Evolutionary conservation across 352 stramenopile species (phyloP).

Genomic region (Thalassiosira ordinaria): DNA sequence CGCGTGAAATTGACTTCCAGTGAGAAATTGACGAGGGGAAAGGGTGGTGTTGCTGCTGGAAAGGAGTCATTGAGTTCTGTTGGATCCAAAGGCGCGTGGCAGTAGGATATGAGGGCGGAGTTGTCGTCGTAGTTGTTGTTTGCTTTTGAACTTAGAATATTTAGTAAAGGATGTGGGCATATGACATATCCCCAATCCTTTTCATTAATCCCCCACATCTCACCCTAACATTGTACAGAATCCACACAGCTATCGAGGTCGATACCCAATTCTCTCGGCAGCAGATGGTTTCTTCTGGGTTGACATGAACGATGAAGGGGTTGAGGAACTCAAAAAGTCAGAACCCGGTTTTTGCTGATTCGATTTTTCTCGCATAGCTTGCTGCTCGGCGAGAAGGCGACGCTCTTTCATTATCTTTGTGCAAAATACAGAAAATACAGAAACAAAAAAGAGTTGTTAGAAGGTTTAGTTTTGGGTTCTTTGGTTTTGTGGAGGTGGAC

Average conservation of each 20-base stretch:
- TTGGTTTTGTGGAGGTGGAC: too few species aligned
- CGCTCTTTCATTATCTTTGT: slow-evolving; percentile 53
- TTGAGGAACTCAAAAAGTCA: slow-evolving; percentile 25
- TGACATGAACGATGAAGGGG: slow-evolving; percentile 29
- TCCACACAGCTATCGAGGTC: slow-evolving; percentile 12
- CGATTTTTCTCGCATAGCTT: slow-evolving; percentile 26
- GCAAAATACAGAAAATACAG: too few species aligned
- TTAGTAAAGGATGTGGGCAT: too few species aligned
- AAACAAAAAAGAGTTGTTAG: too few species aligned
- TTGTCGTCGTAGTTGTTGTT: too few species aligned
- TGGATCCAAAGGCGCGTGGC: too few species aligned
- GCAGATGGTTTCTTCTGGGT: slow-evolving; percentile 31
- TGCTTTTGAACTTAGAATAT: too few species aligned
- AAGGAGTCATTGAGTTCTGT: too few species aligned
- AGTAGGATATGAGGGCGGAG: too few species aligned
- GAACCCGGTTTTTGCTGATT: neutral
- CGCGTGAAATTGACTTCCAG: slow-evolving; percentile 40
- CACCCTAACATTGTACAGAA: too few species aligned
- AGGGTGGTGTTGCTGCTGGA: too few species aligned
- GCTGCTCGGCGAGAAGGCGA: slow-evolving; percentile 31
- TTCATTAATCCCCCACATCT: neutral
- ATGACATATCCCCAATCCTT: neutral
- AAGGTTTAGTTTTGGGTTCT: too few species aligned
- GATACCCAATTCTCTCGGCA: slow-evolving; percentile 50
- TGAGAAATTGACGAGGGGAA: slow-evolving; percentile 28